Base-by-base conservation (phyloP, 352 stramenopile species). In the Phytophthora brassicae region DNA sequence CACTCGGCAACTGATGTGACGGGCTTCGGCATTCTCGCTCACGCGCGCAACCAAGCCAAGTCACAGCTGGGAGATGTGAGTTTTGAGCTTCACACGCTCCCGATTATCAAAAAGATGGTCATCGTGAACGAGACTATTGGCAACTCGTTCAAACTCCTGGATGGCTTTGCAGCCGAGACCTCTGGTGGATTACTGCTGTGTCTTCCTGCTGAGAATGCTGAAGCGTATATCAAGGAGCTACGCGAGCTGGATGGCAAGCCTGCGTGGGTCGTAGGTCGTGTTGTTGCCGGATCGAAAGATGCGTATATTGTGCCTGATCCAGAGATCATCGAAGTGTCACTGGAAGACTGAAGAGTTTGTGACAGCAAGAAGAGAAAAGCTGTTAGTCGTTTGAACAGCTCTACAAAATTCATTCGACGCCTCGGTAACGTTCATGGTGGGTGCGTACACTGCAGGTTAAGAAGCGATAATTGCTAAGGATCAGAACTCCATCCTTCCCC, bases 1-100 rank as follows among this genome's bases (percentile, higher is more conserved):
- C 82, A 96, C 70, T 97, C 92, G 26, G 91, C 86, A n/a, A 99
- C 95, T 19, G 95, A 98, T 71, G 93, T 98, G 35, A 99, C 95
- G 55, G 95, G 95, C 57, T 99, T 99, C 78, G 95, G 95, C 19
- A 87, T 98, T 35, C 72, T 98, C 17, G 93, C 92, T 31, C 95
- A 99, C 75, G 89, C 94, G 22, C 75, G 79, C 36, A 98, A 98
- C 75, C 83, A 98, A 54, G 89, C 94, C 56, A 90, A 97, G 67
- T 97, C 96, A 54, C 94, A 98, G 77, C 72, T 74, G 9, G 70
- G 45, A 5, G 69, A 80, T n/a, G 92, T 98, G 23, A 84, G 91
- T 36, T 95, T 98, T 45, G 86, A 97, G 70, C 78, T 98, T 44
- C 87, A 98, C 70, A 97, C 90, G 13, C 76, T 99, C 20, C 96